A percentile compares a stretch with the other conserved stretches of the same genome.
phyloP scores from a whole-genome alignment of 2,329 filamentous ascomycete genomes.

The Thielaviopsis musarum region DNA sequence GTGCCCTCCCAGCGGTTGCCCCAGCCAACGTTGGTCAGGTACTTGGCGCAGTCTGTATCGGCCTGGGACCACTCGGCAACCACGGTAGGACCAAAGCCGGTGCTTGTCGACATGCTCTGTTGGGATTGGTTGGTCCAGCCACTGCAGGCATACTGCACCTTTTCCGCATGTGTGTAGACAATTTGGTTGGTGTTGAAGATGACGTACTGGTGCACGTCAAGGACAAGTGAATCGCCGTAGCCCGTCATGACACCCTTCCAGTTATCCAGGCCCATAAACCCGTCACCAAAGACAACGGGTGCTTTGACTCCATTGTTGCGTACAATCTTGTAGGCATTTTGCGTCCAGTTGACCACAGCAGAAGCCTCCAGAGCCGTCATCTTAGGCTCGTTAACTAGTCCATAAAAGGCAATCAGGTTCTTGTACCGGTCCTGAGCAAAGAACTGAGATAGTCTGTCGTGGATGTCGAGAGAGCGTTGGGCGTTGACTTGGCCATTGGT shows the following conservation, averaged over 20 bases:
- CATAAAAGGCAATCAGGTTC: slow-evolving; percentile 84
- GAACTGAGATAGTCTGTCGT: slow-evolving; percentile 75
- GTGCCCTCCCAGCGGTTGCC: slow-evolving; percentile 90
- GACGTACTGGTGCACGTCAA: slow-evolving; percentile 98
- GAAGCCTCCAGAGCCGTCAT: slow-evolving; percentile 56
- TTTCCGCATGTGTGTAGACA: slow-evolving; percentile 61
- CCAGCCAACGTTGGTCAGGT: slow-evolving; percentile 77
- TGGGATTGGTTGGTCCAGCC: slow-evolving; percentile 72
- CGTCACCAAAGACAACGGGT: slow-evolving; percentile 75
- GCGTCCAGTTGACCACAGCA: slow-evolving; percentile 65
- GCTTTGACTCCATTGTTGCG: slow-evolving; percentile 59
- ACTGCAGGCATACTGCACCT: slow-evolving; percentile 72
- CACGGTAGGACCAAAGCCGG: slow-evolving; percentile 82
- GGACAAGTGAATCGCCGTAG: slow-evolving; percentile 49
- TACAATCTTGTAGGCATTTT: slow-evolving; percentile 53
- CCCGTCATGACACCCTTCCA: slow-evolving; percentile 73
- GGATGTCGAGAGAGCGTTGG: slow-evolving; percentile 69
- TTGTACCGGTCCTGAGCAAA: slow-evolving; percentile 87
- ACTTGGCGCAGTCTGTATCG: slow-evolving; percentile 79
- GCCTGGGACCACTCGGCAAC: slow-evolving; percentile 97
- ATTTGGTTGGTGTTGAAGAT: slow-evolving; percentile 92
- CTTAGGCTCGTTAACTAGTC: slow-evolving; percentile 82
- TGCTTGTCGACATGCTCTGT: slow-evolving; percentile 51
- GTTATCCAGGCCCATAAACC: slow-evolving; percentile 78
- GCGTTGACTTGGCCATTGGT: slow-evolving; percentile 63